Conservation (phyloP, 192 early-diverging fungal genomes). For the Umbelopsis ramanniana region DNA sequence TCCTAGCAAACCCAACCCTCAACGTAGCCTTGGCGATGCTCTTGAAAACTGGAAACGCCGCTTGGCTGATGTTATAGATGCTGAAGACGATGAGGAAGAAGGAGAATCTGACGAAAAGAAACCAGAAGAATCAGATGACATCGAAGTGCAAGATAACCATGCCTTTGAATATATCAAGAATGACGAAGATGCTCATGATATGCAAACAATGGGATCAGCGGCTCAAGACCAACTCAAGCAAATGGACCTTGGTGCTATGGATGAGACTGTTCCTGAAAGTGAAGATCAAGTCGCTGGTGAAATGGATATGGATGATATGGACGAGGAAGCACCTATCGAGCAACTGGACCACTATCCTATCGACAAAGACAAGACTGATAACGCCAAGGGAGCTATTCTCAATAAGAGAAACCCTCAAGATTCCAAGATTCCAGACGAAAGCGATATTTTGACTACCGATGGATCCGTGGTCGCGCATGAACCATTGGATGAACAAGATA, state of each 20-base stretch:
- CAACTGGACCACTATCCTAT: constrained; percentile 32
- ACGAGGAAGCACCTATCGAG: constrained; percentile 40
- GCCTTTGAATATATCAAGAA: constrained; percentile 81
- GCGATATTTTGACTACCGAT: constrained; percentile 40
- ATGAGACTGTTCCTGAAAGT: constrained; percentile 37
- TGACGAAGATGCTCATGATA: constrained; percentile 73
- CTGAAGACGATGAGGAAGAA: constrained; percentile 56
- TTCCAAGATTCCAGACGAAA: constrained; percentile 39
- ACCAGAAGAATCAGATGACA: constrained; percentile 56
- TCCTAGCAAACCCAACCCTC: constrained; percentile 72
- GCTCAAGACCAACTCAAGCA: constrained; percentile 68
- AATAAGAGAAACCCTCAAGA: constrained; percentile 42
- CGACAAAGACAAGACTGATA: constrained; percentile 41
- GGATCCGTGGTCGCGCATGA: constrained; percentile 41
- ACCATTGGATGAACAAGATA: constrained; percentile 56
- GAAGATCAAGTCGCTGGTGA: constrained; percentile 66
- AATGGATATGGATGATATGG: constrained; percentile 62
- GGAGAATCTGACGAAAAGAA: constrained; percentile 45
- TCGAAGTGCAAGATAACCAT: constrained; percentile 56
- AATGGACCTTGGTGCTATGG: constrained; percentile 64
- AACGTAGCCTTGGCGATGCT: constrained; percentile 90
- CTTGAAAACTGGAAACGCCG: constrained; percentile 92
- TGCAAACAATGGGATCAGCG: constrained; percentile 77
- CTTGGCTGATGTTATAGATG: constrained; percentile 74
- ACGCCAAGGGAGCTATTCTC: constrained; percentile 47